A percentile compares a stretch with the other conserved stretches of the same genome.
phyloP scores from a whole-genome alignment of 2,329 filamentous ascomycete species.

The Ceratocystis huliohia region DNA sequence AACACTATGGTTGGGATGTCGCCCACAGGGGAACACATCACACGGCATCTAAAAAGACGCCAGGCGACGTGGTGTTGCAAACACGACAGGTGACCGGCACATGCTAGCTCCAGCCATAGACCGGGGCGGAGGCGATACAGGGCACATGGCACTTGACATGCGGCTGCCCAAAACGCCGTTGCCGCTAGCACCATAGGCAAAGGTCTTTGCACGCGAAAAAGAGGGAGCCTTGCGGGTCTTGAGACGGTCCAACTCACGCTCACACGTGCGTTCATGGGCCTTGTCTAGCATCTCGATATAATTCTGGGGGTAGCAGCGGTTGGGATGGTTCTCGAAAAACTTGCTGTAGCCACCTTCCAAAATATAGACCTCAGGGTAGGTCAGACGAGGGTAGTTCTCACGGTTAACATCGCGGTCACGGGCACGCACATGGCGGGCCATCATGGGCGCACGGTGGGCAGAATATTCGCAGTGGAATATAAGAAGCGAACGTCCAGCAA shows the following conservation, averaged over 20 bases:
- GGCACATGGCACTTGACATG: constrained; percentile 3
- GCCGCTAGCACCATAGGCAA: constrained; percentile 60
- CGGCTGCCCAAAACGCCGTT: constrained; percentile 2
- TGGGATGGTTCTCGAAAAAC: constrained; percentile 70
- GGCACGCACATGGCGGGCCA: constrained; percentile 86
- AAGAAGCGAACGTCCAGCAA: constrained; percentile 61
- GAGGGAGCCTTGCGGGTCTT: constrained; percentile 63
- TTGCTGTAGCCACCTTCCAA: constrained; percentile 90
- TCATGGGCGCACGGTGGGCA: constrained; percentile 85
- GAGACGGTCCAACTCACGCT: constrained; percentile 86
- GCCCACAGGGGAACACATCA: constrained; percentile 14
- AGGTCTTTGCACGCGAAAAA: constrained; percentile 77
- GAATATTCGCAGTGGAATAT: constrained; percentile 99
- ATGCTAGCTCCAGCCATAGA: constrained; percentile 5
- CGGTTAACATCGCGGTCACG: constrained; percentile 77
- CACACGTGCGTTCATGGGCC: constrained; percentile 83
- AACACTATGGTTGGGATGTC: constrained; percentile 6
- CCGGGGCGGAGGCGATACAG: constrained; percentile 12
- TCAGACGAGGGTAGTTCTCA: constrained; percentile 73
- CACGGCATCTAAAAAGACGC: constrained; percentile 12
- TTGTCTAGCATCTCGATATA: constrained; percentile 95
- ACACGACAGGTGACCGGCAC: constrained; percentile 17
- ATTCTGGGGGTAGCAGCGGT: constrained; percentile 80
- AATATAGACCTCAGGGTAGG: constrained; percentile 96
- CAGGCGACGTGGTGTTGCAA: constrained; percentile 15